phyloP scores from a whole-genome alignment of 2,329 filamentous ascomycete species.

The Akanthomyces dipterigenus region DNA sequence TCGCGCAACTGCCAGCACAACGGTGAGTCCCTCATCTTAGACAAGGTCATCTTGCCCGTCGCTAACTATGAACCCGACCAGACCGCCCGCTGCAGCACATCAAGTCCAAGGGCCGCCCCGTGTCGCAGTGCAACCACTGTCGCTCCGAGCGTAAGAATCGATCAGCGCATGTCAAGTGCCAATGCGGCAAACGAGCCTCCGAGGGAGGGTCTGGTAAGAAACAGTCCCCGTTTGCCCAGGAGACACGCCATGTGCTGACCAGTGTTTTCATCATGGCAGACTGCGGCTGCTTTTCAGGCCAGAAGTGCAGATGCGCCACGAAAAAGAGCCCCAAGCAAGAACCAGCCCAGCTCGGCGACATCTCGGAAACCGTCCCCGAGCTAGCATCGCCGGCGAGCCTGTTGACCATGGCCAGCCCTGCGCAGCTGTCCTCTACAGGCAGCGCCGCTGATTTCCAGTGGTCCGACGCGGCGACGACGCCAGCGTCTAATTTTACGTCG shows the following conservation, averaged over 20 bases:
- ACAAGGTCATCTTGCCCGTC: background rate
- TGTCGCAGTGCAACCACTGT: constrained; percentile 12
- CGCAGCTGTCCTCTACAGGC: background rate
- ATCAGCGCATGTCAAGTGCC: constrained; percentile 10
- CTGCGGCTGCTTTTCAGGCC: constrained; percentile 2
- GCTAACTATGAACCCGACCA: background rate
- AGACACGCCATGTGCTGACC: too few species aligned
- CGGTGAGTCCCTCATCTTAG: constrained; percentile 18
- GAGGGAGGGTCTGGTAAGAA: constrained; percentile 1
- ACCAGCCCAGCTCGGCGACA: background rate
- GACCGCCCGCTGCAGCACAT: constrained; percentile 9
- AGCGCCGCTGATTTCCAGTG: background rate
- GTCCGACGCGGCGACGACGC: background rate
- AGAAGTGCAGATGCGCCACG: constrained; percentile 9
- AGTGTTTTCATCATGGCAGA: background rate
- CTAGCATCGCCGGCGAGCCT: background rate
- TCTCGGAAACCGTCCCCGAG: background rate
- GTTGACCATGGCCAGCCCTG: background rate
- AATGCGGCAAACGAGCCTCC: constrained; percentile 56
- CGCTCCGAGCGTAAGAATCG: constrained; percentile 7
- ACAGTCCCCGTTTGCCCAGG: too few species aligned
- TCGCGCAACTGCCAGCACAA: constrained; percentile 11
- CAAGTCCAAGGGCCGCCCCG: constrained; percentile 5
- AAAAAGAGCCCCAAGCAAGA: constrained; percentile 11
- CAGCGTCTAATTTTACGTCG: background rate